Evolutionary conservation across 129 eudicot genomes (phyloP), one percentile per base, ranked within the genome.

Genomic region (Solidago caesia): DNA sequence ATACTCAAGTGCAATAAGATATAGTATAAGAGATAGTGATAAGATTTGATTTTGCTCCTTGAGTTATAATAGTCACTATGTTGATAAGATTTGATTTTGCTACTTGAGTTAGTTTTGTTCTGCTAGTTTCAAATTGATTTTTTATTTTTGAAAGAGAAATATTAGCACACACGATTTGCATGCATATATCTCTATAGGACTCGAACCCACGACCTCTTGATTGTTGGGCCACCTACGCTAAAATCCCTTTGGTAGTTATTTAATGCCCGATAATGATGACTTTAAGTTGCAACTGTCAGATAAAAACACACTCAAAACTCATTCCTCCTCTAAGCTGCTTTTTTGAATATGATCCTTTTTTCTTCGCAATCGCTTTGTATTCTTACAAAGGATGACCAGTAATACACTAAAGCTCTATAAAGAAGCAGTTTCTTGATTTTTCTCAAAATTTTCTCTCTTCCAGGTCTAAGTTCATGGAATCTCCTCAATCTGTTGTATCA

Each of bases 401-500:
- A 12, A 33, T 3, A 33, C 39, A 33, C 39, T 33, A 33, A 13
- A 44, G 29, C 48, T 12, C 12, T 12, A 26, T 75, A 48, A 61
- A 49, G 71, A 33, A 29, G 25, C 65, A 4, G 52, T 25, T 67
- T 64, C 44, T 70, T 56, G 62, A 26, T 10, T 8, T 12, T 10
- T 58, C 64, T 52, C 15, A 15, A 9, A 44, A 44, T 53, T 33
- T 69, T 11, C 55, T 27, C 70, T 15, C 70, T 71, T 80, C 45
- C 85, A 89, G 96, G 85, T 67, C 72, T 79, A 27, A 49, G 57
- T 48, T 68, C 73, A 94, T 94, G 98, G 96, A 94, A 68, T 94
- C 98, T 75, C 98, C 97, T 70, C 96, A 94, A 80, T 94, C 98
- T 64, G 89, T 91, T 52, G 96, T 91, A 56, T 91, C 98, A 68